phyloP scores from a whole-genome alignment of 352 stramenopile genomes.

The Globisporangium iwayamae region DNA sequence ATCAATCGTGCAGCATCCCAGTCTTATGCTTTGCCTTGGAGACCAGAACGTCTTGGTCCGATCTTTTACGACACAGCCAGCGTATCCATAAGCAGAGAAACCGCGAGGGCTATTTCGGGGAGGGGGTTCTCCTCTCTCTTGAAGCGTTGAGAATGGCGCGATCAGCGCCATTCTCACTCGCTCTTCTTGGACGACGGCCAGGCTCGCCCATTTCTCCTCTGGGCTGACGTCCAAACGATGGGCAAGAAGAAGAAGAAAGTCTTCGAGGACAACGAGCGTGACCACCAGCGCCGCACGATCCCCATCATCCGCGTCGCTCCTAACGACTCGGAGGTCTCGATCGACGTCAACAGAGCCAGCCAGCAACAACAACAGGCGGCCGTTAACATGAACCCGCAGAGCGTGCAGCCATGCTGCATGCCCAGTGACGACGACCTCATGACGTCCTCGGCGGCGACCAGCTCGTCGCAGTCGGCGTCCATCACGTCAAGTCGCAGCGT shows the following conservation, averaged over 20 bases:
- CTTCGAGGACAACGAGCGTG: background rate
- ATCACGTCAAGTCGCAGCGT: background rate
- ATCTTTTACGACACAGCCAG: no score
- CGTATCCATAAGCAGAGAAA: no score
- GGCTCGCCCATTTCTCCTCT: background rate
- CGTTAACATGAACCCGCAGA: background rate
- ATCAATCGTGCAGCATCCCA: no score
- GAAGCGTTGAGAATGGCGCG: no score
- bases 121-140: no score
- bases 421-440: background rate
- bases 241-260: slow-evolving; percentile 20
- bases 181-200: no score
- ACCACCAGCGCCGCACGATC: slow-evolving; percentile 2
- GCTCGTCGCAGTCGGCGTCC: background rate
- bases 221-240: background rate
- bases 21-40: no score
- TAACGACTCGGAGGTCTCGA: slow-evolving; percentile 9
- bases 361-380: background rate
- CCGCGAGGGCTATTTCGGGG: no score
- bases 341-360: background rate
- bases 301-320: slow-evolving; percentile 13
- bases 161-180: no score
- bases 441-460: background rate
- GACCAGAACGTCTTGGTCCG: no score
- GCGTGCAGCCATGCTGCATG: background rate